Conservation (phyloP, 345 rosid genomes). For the Eucalyptus paniculata region DNA sequence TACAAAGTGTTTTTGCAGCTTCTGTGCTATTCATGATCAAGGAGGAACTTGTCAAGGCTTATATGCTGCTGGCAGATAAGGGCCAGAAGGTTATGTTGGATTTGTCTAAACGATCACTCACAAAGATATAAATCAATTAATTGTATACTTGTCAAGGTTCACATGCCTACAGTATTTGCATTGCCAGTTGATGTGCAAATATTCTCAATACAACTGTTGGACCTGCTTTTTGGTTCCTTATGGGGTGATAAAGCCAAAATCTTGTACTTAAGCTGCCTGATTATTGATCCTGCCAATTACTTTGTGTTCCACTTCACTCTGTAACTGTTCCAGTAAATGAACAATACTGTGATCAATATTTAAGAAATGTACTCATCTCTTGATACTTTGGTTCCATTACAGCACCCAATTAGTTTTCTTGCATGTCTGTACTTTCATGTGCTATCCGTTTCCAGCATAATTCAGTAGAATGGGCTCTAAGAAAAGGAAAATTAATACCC, state of each 20-base stretch:
- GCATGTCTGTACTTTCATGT: background rate
- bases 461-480: background rate
- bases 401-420: background rate
- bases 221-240: background rate
- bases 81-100: conserved; percentile 12
- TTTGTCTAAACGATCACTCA: background rate
- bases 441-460: background rate
- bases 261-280: background rate
- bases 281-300: background rate
- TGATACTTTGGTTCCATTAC: background rate
- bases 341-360: background rate
- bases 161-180: background rate
- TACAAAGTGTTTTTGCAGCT: conserved; percentile 72
- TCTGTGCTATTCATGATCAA: conserved; percentile 66
- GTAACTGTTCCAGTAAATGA: background rate
- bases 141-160: background rate
- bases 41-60: conserved; percentile 57
- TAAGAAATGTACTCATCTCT: background rate
- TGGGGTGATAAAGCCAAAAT: background rate
- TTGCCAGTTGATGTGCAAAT: background rate
- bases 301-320: background rate
- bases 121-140: background rate
- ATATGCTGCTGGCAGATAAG: conserved; percentile 21
- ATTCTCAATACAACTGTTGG: background rate
- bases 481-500: background rate